Base-by-base conservation (phyloP, 2,329 filamentous ascomycete genomes). In the Davidsoniella neocaledoniae region DNA sequence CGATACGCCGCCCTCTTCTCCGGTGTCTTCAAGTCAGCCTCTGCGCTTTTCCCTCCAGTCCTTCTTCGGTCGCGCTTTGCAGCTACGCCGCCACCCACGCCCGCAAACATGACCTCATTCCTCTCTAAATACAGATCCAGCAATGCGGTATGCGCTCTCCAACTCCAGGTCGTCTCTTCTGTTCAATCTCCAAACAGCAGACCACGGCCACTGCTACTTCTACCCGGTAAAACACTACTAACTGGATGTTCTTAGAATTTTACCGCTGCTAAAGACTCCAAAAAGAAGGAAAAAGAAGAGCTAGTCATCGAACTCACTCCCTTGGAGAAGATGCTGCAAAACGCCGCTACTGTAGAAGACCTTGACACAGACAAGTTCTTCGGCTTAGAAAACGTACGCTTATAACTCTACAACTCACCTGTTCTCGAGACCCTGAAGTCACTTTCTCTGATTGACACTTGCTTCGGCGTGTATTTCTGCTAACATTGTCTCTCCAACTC, bases 351-450 rank as follows among this genome's bases (percentile, higher is more conserved):
- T 2, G 68, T 93, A 57, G 79, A 86, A 59, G 71, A 75, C 57
- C 88, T 96, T 66, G 91, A 91, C 49, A 94, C 85, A 62, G 91
- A 96, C 69, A 94, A 94, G 69, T 98, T 94, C 69, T 96, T 93
- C 67, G 91, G 91, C 14, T 82, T 96, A 63, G 91, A 98, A 67
- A 98, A 98, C 68, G 90, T 96, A 73, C 67, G 85, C 71, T 16
- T 47, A 8, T 17, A 14, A 29, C 14, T 39, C 21, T 26, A 21
- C 16, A 23, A 19, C 9, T 55, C 19, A 36, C 43, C 55, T 54
- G 21, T 23, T 5, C 5, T 23, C 5, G 21, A 2, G 5, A 23
- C 21, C 43, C 44, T 50, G 19, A 40, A 16, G 5, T 23, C 4
- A 3, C 1, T 21, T 14, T 8, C 14, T 21, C 4, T 21, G n/a